Evolutionary conservation across 495 filamentous ascomycete species (phyloP), one percentile per base, ranked within the genome.

Genomic region (Penicillium coffeae): DNA sequence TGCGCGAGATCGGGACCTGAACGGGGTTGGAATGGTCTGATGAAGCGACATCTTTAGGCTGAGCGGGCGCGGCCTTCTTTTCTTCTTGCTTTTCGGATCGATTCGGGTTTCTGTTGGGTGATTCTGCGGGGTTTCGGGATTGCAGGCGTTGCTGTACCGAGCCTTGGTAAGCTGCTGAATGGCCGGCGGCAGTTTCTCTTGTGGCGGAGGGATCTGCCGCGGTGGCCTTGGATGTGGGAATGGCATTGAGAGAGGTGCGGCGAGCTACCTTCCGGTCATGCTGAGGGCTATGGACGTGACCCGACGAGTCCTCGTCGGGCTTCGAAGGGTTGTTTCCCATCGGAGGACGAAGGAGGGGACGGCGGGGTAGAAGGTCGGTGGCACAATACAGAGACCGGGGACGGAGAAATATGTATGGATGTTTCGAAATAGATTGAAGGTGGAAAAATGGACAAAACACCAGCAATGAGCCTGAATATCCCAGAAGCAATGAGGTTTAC

Each of bases 251-350:
- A 16, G 73, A 73, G 16, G 66, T 58, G 34, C 70, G 64, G 39
- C 70, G 68, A 54, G 60, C 54, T 13, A 74, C 65, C 43, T 64
- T 73, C 45, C 58, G 66, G 20, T 75, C 71, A 30, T 51, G 43
- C 15, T 58, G 20, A 20, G 64, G 55, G 41, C 51, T 55, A 41
- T 55, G 55, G 33, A 58, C 36, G 44, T 69, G 59, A 49, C 47
- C 56, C 27, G 62, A 49, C 47, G 63, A 64, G 46, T 48, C 57
- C 38, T 72, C 69, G 55, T 63, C 66, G 55, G 57, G 51, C 58
- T 75, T 75, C 45, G 72, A 75, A 62, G 72, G 72, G 60, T 69
- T 75, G 61, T 75, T 75, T 50, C 72, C 72, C 72, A 75, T 75
- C 48, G 62, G 60, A 62, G 61, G 62, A 58, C 50, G 45, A 44